Evolutionary conservation across 2,329 filamentous ascomycete genomes (phyloP).

Genomic region (Arthrobotrys conoides): DNA sequence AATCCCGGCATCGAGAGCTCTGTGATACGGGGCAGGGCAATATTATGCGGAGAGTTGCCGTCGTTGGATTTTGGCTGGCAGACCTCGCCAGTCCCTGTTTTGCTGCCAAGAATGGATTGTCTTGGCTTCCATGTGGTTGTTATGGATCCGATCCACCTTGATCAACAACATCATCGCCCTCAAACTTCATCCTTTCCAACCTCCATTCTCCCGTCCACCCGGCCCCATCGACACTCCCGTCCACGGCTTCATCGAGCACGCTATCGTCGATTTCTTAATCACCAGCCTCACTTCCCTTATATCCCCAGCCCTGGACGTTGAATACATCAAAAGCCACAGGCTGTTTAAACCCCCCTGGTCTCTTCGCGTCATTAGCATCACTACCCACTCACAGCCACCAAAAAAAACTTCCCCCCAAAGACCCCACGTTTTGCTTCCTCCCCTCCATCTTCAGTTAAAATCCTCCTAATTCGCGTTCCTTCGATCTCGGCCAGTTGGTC

Average conservation of each 20-base stretch:
- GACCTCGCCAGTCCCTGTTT: background rate
- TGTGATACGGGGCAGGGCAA: background rate
- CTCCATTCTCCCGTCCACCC: constrained; percentile 9
- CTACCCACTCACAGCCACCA: constrained; percentile 28
- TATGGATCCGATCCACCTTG: constrained; percentile 41
- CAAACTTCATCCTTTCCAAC: background rate
- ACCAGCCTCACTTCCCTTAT: background rate
- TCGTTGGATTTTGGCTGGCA: constrained; percentile 15
- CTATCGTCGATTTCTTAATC: background rate
- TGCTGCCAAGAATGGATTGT: constrained; percentile 15
- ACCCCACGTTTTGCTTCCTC: background rate
- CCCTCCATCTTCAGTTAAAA: background rate
- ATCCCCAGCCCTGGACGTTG: background rate
- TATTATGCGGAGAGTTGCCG: constrained; percentile 7
- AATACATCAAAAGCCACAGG: background rate
- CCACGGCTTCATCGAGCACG: background rate
- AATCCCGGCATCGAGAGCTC: no score
- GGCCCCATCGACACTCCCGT: background rate
- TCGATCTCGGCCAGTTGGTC: background rate
- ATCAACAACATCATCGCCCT: constrained; percentile 45
- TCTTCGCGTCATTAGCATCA: constrained; percentile 39
- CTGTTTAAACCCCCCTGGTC: constrained; percentile 20
- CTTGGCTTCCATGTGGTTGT: constrained; percentile 47
- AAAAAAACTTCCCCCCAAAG: background rate
- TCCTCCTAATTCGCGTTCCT: background rate